phyloP scores from a whole-genome alignment of 345 rosid species.

The Salix dunnii region DNA sequence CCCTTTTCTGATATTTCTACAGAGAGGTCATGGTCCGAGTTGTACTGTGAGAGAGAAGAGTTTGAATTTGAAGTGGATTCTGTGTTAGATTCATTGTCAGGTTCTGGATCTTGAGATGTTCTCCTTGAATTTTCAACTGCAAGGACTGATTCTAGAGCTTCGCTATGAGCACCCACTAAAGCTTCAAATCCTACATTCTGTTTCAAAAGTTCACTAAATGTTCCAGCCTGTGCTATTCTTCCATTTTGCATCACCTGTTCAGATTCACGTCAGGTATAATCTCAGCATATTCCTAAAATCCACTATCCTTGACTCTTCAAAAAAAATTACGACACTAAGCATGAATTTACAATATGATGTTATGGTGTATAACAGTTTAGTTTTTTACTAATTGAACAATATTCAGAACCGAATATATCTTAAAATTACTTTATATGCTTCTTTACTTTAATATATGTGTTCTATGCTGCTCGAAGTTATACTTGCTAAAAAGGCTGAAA shows the following conservation, averaged over 20 bases:
- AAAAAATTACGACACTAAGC: neutral
- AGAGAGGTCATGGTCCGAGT: slow-evolving; percentile 54
- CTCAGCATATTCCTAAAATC: neutral
- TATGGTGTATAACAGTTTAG: slow-evolving; percentile 1
- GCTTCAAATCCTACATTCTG: slow-evolving; percentile 83
- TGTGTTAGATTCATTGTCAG: slow-evolving; percentile 35
- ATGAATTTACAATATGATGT: neutral
- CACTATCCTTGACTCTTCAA: neutral
- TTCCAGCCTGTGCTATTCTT: slow-evolving; percentile 77
- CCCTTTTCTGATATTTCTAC: slow-evolving; percentile 52
- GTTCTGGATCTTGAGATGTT: slow-evolving; percentile 31
- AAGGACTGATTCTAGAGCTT: slow-evolving; percentile 71
- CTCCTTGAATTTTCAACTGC: slow-evolving; percentile 54
- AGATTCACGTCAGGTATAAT: slow-evolving; percentile 7
- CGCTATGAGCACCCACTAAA: slow-evolving; percentile 85
- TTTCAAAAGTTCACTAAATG: slow-evolving; percentile 62
- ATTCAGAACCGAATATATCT: neutral
- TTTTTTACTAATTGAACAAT: neutral
- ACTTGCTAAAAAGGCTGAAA: neutral
- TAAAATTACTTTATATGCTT: neutral
- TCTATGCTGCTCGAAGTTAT: neutral
- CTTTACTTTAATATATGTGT: neutral
- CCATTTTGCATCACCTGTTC: slow-evolving; percentile 90
- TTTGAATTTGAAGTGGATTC: slow-evolving; percentile 38
- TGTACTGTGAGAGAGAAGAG: slow-evolving; percentile 35